Evolutionary conservation across 2,329 filamentous ascomycete species (phyloP).

Genomic region (Penicillium sp.): DNA sequence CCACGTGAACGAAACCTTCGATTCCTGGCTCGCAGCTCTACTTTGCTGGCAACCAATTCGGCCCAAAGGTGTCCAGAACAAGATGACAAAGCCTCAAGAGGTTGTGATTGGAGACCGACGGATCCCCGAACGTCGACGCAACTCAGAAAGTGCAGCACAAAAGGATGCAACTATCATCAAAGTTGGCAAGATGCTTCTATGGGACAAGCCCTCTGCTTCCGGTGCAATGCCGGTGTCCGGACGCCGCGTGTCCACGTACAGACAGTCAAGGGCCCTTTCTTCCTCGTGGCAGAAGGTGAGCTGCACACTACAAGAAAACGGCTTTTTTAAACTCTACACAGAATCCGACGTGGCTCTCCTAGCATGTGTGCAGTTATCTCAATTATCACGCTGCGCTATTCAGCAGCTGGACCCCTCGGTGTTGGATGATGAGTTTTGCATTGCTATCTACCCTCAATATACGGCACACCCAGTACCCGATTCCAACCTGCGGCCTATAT

Average conservation of each 20-base stretch:
- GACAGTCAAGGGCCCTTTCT: conserved; percentile 56
- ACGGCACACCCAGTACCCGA: conserved; percentile 69
- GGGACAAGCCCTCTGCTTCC: conserved; percentile 70
- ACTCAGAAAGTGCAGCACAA: conserved; percentile 49
- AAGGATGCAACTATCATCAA: conserved; percentile 88
- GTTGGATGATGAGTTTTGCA: conserved; percentile 86
- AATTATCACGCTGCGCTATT: conserved; percentile 83
- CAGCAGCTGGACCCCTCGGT: conserved; percentile 89
- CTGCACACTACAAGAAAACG: conserved; percentile 91
- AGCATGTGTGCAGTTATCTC: conserved; percentile 79
- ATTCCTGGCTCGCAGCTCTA: conserved; percentile 52
- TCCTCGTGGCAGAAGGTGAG: conserved; percentile 84
- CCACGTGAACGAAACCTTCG: conserved; percentile 51
- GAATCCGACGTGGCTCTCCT: conserved; percentile 80
- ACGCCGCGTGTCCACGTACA: conserved; percentile 51
- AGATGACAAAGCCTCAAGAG: conserved; percentile 50
- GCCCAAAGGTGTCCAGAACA: conserved; percentile 50
- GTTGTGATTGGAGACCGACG: conserved; percentile 45
- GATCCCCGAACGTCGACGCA: conserved; percentile 42
- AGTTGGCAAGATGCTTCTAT: conserved; percentile 83
- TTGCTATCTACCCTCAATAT: conserved; percentile 94
- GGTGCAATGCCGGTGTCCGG: conserved; percentile 34
- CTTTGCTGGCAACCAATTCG: conserved; percentile 52
- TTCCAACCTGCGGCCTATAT: conserved; percentile 80
- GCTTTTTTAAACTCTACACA: conserved; percentile 84